phyloP scores from a whole-genome alignment of 2,329 filamentous ascomycete genomes.

The Neofusicoccum cordaticola region DNA sequence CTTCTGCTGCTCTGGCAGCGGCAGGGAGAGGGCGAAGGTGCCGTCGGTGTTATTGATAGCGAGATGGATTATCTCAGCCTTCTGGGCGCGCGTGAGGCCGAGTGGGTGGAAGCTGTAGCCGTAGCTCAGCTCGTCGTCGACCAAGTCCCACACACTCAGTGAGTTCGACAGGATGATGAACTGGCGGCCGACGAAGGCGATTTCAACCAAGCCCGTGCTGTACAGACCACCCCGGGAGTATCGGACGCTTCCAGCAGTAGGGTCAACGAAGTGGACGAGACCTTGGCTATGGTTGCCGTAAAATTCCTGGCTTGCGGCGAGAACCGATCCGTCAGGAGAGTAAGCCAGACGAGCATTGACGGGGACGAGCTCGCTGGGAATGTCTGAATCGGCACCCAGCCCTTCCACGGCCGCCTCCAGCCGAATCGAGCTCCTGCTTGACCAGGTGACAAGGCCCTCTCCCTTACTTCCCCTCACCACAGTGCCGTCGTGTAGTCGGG shows the following conservation, averaged over 20 bases:
- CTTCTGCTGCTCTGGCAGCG: slow-evolving; percentile 32
- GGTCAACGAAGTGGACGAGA: slow-evolving; percentile 73
- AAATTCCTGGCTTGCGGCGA: slow-evolving; percentile 34
- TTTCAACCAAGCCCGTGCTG: slow-evolving; percentile 61
- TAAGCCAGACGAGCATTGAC: slow-evolving; percentile 68
- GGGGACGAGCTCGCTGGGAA: slow-evolving; percentile 34
- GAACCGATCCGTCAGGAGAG: slow-evolving; percentile 50
- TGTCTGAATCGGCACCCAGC: slow-evolving; percentile 23
- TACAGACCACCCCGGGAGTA: slow-evolving; percentile 67
- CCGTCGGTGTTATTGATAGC: slow-evolving; percentile 62
- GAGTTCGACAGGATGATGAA: slow-evolving; percentile 72
- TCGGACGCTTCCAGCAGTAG: slow-evolving; percentile 63
- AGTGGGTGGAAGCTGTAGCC: slow-evolving; percentile 57
- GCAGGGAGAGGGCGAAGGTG: slow-evolving; percentile 43
- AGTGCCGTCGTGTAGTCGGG: slow-evolving; percentile 66
- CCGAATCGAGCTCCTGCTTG: slow-evolving; percentile 58
- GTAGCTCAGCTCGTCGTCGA: slow-evolving; percentile 71
- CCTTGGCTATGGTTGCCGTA: slow-evolving; percentile 49
- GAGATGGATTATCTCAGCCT: slow-evolving; percentile 54
- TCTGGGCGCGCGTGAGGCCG: slow-evolving; percentile 34
- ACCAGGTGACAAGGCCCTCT: slow-evolving; percentile 69
- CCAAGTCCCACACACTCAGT: slow-evolving; percentile 79
- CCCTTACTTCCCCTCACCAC: slow-evolving; percentile 52
- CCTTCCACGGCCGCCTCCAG: slow-evolving; percentile 39
- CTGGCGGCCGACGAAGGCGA: slow-evolving; percentile 70